phyloP scores from a whole-genome alignment of 805 yeast species.

The Pichia insulana region DNA sequence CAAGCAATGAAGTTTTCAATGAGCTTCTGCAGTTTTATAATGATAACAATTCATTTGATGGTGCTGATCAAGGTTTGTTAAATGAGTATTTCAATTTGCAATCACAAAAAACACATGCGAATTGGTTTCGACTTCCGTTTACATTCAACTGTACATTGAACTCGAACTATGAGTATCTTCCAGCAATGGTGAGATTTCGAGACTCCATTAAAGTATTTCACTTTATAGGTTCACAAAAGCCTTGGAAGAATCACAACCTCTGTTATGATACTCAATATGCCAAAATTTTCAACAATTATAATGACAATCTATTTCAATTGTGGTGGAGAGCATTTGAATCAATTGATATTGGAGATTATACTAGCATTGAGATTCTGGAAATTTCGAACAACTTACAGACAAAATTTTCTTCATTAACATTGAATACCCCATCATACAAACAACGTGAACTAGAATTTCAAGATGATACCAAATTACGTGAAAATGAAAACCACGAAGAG shows the following conservation, averaged over 20 bases:
- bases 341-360: slow-evolving; percentile 10
- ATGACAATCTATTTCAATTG: slow-evolving; percentile 16
- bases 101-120: slow-evolving; percentile 15
- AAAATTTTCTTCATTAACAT: background rate
- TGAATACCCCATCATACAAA: background rate
- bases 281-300: slow-evolving; percentile 13
- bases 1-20: slow-evolving; percentile 35
- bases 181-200: slow-evolving; percentile 24
- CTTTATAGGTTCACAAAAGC: slow-evolving; percentile 58
- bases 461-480: background rate
- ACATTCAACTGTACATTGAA: slow-evolving; percentile 68
- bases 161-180: slow-evolving; percentile 29
- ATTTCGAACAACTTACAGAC: slow-evolving; percentile 19
- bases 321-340: slow-evolving; percentile 27
- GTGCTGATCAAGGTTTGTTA: slow-evolving; percentile 87
- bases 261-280: slow-evolving; percentile 8
- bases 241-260: slow-evolving; percentile 19
- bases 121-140: slow-evolving; percentile 73
- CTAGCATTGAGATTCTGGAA: slow-evolving; percentile 16
- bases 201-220: slow-evolving; percentile 45
- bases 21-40: slow-evolving; percentile 30
- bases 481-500: background rate
- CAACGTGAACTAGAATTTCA: slow-evolving; percentile 1
- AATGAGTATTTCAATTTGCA: slow-evolving; percentile 55
- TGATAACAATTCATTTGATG: slow-evolving; percentile 49